Conservation (phyloP, 768 basidiomycete species). For the Lentinula guzmanii region DNA sequence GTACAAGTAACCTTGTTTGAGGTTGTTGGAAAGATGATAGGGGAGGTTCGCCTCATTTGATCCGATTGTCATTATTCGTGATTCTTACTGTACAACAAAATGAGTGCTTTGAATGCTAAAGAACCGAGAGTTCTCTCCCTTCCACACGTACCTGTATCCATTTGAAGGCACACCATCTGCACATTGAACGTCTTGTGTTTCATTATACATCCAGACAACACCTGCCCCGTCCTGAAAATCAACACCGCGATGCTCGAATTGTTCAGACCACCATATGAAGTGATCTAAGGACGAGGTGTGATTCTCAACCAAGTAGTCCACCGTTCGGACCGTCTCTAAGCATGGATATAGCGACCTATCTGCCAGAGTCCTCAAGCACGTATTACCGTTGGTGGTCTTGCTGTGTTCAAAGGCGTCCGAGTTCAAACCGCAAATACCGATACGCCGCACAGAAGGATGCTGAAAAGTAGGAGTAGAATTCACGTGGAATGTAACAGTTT, state of each 20-base stretch:
- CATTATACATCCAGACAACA: conserved; percentile 43
- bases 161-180: background rate
- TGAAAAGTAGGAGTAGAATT: conserved; percentile 23
- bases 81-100: no score
- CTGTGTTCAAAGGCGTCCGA: conserved; percentile 36
- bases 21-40: no score
- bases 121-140: no score
- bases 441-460: conserved; percentile 33
- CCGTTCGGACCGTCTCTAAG: conserved; percentile 40
- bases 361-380: conserved; percentile 5
- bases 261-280: conserved; percentile 51
- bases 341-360: conserved; percentile 30
- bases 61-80: no score
- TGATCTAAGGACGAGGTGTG: conserved; percentile 38
- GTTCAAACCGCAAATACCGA: conserved; percentile 38
- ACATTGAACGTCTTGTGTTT: conserved; percentile 9
- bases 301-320: conserved; percentile 41
- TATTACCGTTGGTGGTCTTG: conserved; percentile 19
- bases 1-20: no score
- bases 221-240: conserved; percentile 51
- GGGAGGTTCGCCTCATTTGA: no score
- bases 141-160: background rate
- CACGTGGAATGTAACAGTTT: conserved; percentile 35
- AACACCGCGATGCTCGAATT: conserved; percentile 41
- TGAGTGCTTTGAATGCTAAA: no score